A percentile compares a stretch with the other conserved stretches of the same genome.
Conservation (phyloP, 345 rosid genomes). For the Eucalyptus polybractea region DNA sequence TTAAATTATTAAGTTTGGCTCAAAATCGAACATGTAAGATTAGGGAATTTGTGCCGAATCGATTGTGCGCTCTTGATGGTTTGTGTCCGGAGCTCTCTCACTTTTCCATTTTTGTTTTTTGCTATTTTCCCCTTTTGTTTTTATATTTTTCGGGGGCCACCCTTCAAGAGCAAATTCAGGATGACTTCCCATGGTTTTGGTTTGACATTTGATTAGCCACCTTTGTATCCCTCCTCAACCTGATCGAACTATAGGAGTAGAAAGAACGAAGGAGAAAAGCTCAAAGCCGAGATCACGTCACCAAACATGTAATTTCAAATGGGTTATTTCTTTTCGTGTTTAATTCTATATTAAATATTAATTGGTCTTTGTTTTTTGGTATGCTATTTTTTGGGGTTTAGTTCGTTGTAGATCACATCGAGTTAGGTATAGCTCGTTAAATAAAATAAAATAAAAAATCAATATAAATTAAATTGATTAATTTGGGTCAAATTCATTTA, state of each 20-base stretch:
- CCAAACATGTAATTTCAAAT: background rate
- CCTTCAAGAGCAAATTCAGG: background rate
- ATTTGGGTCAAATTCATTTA: background rate
- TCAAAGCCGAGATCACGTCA: no score
- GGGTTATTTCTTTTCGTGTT: background rate
- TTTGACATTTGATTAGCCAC: background rate
- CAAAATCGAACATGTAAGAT: background rate
- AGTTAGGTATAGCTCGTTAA: background rate
- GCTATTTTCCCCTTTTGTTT: background rate
- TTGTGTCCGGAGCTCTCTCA: background rate
- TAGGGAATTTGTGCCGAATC: background rate
- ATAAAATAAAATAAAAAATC: no score
- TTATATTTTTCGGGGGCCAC: background rate
- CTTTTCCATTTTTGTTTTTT: fast-evolving
- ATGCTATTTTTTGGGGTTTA: background rate
- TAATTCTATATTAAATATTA: background rate
- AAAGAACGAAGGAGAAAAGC: background rate
- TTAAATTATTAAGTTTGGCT: background rate
- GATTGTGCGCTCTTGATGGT: background rate
- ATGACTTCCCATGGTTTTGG: background rate
- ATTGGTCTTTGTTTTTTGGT: background rate
- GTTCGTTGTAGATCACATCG: background rate
- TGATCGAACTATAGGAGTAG: background rate
- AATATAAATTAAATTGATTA: background rate
- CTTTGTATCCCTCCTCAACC: background rate